Evolutionary conservation across 1,284 basidiomycete genomes (phyloP), one percentile per base, ranked within the genome.

Genomic region (Ustilago hordei): DNA sequence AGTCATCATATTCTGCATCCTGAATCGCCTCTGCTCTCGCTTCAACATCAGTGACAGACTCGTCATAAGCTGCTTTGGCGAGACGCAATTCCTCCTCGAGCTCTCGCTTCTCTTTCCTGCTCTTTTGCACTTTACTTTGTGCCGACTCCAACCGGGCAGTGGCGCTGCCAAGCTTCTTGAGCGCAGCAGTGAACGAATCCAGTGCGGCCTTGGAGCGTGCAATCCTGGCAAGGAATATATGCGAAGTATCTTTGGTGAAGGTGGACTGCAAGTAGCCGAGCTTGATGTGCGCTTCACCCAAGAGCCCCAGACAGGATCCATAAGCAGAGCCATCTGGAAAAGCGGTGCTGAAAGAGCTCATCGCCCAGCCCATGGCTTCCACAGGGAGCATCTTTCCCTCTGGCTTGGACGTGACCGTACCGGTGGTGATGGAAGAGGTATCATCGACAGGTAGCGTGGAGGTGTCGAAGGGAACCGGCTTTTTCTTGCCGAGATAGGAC

Each of bases 101-200:
- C 35, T 83, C 80, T 36, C 81, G 72, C 69, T 80, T 83, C 55
- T 83, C 81, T 54, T 81, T 80, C 52, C 80, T 81, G 55, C 78
- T 80, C 72, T 81, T 83, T 56, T 83, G 80, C 23, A 78, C 74
- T 52, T 79, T 83, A 17, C 67, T 45, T 58, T 79, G 66, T 17
- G 78, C 81, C 15, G 69, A 56, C 31, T 83, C 80, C 36, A 80
- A 61, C 1, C 75, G 69, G 19, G 75, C 56, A 9, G 71, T 68
- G 15, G 76, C 76, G 28, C 56, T 60, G 43, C 80, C 81, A 50
- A 81, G 66, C 48, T 78, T 80, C 61, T 81, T 80, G 31, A 77
- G 60, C 2, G 78, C 69, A 8, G 63, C 78, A 13, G 63, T 67
- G 56, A 75, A 72, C 3, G 68, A 60, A 45, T 77, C 75, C 50